phyloP scores from a whole-genome alignment of 305 asterid species.

The Caryopteris hybrid region DNA sequence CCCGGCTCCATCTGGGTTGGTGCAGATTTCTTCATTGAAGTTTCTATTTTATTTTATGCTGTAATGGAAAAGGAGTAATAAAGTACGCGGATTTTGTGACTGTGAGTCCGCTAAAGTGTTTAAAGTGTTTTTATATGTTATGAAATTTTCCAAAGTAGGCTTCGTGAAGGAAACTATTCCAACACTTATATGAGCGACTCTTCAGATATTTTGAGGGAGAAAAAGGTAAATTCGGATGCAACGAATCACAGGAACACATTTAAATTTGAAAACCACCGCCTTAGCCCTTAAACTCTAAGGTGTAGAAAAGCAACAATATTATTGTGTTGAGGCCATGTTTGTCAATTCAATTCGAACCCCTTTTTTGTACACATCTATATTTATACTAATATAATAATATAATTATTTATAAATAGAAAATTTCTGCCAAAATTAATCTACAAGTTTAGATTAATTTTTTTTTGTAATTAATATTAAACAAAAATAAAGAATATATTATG shows the following conservation, averaged over 20 bases:
- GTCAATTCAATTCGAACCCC: too few relatives aligned
- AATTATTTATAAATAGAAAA: too few relatives aligned
- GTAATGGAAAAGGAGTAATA: neutral
- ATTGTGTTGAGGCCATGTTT: too few relatives aligned
- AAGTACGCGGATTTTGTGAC: neutral
- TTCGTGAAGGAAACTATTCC: neutral
- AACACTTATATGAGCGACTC: neutral
- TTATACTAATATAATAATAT: too few relatives aligned
- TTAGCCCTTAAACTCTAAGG: neutral
- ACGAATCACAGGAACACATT: neutral
- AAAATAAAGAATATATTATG: too few relatives aligned
- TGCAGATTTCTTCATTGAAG: slow-evolving; percentile 25
- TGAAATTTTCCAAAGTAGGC: neutral
- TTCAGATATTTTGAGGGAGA: slow-evolving; percentile 11
- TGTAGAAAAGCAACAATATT: neutral
- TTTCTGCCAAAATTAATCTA: too few relatives aligned
- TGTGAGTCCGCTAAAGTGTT: neutral
- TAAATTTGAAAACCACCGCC: slow-evolving; percentile 19
- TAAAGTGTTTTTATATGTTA: neutral
- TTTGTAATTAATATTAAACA: too few relatives aligned
- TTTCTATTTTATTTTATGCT: neutral
- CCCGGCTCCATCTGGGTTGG: slow-evolving; percentile 13
- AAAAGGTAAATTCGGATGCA: neutral
- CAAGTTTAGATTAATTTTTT: too few relatives aligned
- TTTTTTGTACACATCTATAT: too few relatives aligned